phyloP scores from a whole-genome alignment of 331 rosid genomes.

The Pyrus hybrid region DNA sequence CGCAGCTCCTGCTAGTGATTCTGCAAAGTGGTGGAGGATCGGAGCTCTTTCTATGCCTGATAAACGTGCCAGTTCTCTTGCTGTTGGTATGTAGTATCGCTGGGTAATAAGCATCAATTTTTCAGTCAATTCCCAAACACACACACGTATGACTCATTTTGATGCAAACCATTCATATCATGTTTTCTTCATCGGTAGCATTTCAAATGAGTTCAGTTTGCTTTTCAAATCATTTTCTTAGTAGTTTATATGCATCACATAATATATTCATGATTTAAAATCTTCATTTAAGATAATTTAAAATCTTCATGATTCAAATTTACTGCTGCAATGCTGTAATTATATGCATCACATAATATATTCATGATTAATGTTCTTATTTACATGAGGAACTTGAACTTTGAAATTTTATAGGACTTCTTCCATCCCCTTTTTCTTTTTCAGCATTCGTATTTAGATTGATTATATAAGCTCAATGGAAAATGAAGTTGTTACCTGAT shows the following conservation, averaged over 20 bases:
- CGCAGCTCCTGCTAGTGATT: conserved; percentile 83
- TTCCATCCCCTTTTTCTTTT: not conserved
- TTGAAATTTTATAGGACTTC: not conserved
- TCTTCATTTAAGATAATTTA: not conserved
- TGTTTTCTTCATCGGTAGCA: not conserved
- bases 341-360: too few species aligned
- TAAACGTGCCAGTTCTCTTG: conserved; percentile 91
- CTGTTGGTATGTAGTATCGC: conserved; percentile 90
- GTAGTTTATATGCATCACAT: not conserved
- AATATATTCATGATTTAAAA: too few species aligned
- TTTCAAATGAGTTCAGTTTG: not conserved
- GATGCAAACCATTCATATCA: not conserved
- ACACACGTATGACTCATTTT: not conserved
- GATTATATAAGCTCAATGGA: not conserved
- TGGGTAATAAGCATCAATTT: conserved; percentile 27
- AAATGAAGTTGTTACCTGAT: conserved; percentile 46
- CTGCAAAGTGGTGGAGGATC: conserved; percentile 88
- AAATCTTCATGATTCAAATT: not conserved
- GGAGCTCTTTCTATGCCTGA: conserved; percentile 79
- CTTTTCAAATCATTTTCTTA: not conserved
- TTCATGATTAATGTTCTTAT: not conserved
- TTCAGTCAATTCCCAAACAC: not conserved
- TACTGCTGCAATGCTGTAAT: too few species aligned
- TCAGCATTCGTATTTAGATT: not conserved
- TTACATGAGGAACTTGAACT: not conserved